Percentiles rank a stretch among this genome's conserved stretches.
These are phyloP conservation scores for Saturnispora gosingensis DNA, from an alignment of 805 yeast genomes.

Conservation along the genomic window DNA sequence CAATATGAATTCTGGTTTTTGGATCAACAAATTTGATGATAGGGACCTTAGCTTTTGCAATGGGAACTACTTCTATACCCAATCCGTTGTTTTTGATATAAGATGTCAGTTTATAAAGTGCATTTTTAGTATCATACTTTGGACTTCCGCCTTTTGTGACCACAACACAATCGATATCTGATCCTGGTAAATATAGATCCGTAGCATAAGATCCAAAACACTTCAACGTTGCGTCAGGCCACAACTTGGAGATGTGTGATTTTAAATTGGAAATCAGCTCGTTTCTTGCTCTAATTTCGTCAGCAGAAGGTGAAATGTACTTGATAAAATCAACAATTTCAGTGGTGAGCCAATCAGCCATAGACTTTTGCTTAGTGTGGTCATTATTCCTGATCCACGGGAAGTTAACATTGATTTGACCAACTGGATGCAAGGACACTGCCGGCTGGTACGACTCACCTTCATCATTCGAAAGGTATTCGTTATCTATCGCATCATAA, in stretches of 20 bases:
- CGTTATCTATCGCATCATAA: conserved; percentile 26
- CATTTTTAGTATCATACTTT: conserved; percentile 53
- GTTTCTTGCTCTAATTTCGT: conserved; percentile 63
- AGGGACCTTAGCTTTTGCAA: conserved; percentile 88
- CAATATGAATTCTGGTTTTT: conserved; percentile 62
- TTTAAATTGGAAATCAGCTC: conserved; percentile 53
- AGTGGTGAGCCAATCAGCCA: conserved; percentile 77
- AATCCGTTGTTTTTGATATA: conserved; percentile 50
- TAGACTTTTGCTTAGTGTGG: conserved; percentile 65
- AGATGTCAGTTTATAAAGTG: conserved; percentile 64
- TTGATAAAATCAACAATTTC: conserved; percentile 80
- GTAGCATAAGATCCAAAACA: conserved; percentile 96
- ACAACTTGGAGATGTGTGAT: conserved; percentile 40
- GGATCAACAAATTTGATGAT: conserved; percentile 85
- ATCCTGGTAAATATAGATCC: conserved; percentile 85
- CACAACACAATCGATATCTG: conserved; percentile 92
- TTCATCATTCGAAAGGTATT: conserved; percentile 39
- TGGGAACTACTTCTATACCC: conserved; percentile 71
- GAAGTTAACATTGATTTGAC: conserved; percentile 29
- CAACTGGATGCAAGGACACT: conserved; percentile 20
- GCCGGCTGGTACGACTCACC: conserved; percentile 21
- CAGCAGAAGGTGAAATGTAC: conserved; percentile 75
- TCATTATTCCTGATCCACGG: conserved; percentile 81
- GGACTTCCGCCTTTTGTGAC: conserved; percentile 42
- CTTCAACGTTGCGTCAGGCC: conserved; percentile 73